phyloP scores from a whole-genome alignment of 2,329 filamentous ascomycete species.

The Aspergillus latus region DNA sequence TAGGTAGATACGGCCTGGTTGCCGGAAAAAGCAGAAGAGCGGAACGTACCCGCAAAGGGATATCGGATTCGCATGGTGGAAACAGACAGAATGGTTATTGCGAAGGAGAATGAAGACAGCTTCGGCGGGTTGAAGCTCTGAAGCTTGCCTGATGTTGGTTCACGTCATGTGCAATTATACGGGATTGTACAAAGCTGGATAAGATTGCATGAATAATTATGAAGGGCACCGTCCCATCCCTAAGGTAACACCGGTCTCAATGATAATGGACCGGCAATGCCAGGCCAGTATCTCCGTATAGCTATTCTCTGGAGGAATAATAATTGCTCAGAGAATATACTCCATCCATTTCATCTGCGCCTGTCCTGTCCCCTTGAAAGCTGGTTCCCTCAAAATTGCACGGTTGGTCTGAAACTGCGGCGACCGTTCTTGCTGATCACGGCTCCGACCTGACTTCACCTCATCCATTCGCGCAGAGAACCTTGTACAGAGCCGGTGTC shows the following conservation, averaged over 20 bases:
- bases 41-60: constrained; percentile 73
- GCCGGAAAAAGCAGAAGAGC: neutral
- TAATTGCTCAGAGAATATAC: neutral
- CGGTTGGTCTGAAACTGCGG: constrained; percentile 36
- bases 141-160: constrained; percentile 1
- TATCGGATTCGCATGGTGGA: constrained; percentile 76
- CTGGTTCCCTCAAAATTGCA: constrained; percentile 26
- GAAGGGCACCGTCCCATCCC: neutral
- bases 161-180: constrained; percentile 16
- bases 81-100: neutral
- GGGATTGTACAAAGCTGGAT: neutral
- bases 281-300: neutral
- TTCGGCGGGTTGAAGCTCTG: neutral
- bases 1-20: neutral
- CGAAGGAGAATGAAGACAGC: constrained; percentile 14
- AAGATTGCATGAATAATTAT: constrained; percentile 9
- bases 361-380: neutral
- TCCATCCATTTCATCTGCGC: neutral
- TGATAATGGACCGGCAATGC: neutral
- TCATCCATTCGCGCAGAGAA: constrained; percentile 43
- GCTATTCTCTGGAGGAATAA: neutral
- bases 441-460: constrained; percentile 34
- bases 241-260: constrained; percentile 6
- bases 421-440: constrained; percentile 30
- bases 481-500: constrained; percentile 38